Base-by-base conservation (phyloP, 2,329 filamentous ascomycete species). In the Penicillium sp. region DNA sequence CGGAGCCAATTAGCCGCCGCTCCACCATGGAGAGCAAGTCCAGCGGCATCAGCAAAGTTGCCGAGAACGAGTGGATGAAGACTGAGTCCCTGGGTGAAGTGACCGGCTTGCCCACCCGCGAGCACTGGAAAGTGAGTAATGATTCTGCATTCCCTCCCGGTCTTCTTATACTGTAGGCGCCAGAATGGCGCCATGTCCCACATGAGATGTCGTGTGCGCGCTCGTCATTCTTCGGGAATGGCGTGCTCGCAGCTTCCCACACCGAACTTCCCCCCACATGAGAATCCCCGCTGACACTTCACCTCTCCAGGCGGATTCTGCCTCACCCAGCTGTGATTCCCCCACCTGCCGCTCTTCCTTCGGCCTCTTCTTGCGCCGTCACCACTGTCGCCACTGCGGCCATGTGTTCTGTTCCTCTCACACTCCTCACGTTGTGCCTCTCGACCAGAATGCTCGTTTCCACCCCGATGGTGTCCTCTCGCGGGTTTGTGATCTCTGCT, bases 321-420 rank as follows among this genome's bases (percentile, higher is more conserved):
- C 77, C 51, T 77, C 78, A 44, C 61, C 70, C 35, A 73, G 69
- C 51, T 85, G 81, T 67, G 77, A 78, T 60, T 77, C 75, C 8
- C 73, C 76, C 3, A 74, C 77, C 47, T 85, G 81, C 66, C 74
- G 75, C 40, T 74, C 74, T 34, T 72, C 75, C 16, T 85, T 85
- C 61, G 75, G 77, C 36, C 73, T 83, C 60, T 80, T 81, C 66
- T 73, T 77, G 41, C 79, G 81, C 41, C 79, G 80, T 47, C 81
- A 85, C 60, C 81, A 85, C 66, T 85, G 81, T 66, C 78, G 81
- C 47, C 80, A 82, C 57, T 85, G 81, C 56, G 81, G 81, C 35
- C 77, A 82, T 57, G 77, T 85, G 58, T 84, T 83, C 62, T 85
- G 81, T 68, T 74, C 75, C 49, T 71, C 75, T 27, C 81, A 85